Conservation (phyloP, 495 filamentous ascomycete species). For the Hyaloscypha variabilis region DNA sequence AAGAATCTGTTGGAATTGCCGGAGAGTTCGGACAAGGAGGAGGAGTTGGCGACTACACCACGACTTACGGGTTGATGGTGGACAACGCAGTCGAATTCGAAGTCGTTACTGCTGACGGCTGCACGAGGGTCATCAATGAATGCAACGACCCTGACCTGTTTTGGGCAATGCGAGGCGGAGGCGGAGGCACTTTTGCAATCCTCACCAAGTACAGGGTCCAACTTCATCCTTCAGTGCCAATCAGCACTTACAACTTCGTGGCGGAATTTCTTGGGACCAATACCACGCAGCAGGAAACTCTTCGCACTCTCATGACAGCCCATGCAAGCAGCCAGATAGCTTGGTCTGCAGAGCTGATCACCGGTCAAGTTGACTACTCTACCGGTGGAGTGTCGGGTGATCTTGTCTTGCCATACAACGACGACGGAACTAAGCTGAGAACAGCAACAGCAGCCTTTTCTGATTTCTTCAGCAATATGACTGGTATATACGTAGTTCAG, state of each 20-base stretch:
- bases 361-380: background rate
- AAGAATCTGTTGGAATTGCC: constrained; percentile 21
- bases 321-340: background rate
- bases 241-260: constrained; percentile 30
- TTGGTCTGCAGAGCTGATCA: background rate
- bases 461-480: background rate
- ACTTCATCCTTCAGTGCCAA: constrained; percentile 10
- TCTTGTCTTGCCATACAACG: constrained; percentile 27
- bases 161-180: constrained; percentile 64
- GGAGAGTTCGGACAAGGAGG: constrained; percentile 65
- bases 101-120: constrained; percentile 56
- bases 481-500: background rate
- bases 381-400: background rate
- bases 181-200: constrained; percentile 30
- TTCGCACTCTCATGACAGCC: background rate
- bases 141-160: constrained; percentile 61
- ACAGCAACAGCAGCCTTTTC: constrained; percentile 21
- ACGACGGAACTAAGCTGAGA: constrained; percentile 25
- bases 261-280: constrained; percentile 12
- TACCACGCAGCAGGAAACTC: background rate
- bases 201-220: constrained; percentile 11
- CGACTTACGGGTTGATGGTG: constrained; percentile 59
- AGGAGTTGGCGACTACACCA: constrained; percentile 55
- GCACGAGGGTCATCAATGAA: constrained; percentile 52
- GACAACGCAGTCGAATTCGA: constrained; percentile 64